These are phyloP conservation scores for Gorgonomyces haynaldii DNA, from an alignment of 192 early-diverging fungal genomes.

Conservation along the genomic window DNA sequence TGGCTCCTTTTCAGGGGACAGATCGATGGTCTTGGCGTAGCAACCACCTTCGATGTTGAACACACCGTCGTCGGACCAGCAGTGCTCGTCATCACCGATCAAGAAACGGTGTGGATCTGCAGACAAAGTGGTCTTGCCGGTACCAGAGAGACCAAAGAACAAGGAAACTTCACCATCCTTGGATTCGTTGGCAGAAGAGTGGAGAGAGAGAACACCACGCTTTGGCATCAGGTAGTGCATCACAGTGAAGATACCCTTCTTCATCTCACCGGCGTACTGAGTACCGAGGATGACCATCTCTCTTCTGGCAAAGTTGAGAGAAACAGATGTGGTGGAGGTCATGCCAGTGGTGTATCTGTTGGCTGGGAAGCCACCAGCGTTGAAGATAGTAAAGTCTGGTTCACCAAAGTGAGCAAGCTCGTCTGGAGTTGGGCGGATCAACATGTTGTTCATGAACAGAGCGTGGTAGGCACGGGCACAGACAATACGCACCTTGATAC, in stretches of 20 bases:
- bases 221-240: slow-evolving; percentile 99
- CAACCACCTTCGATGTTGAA: slow-evolving; percentile 99
- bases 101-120: slow-evolving; percentile 85
- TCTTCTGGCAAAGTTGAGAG: slow-evolving; percentile 80
- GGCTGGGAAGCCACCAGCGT: slow-evolving; percentile 86
- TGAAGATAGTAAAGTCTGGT: slow-evolving; percentile 97
- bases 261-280: slow-evolving; percentile 99
- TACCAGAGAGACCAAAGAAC: slow-evolving; percentile 97
- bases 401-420: slow-evolving; percentile 87
- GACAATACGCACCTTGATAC: slow-evolving; percentile 93
- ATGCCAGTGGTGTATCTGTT: slow-evolving; percentile 90
- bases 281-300: slow-evolving; percentile 99
- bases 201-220: slow-evolving; percentile 73
- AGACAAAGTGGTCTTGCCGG: slow-evolving; percentile 95
- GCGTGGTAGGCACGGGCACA: slow-evolving; percentile 90
- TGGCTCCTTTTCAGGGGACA: slow-evolving; percentile 94
- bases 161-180: slow-evolving; percentile 80
- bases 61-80: slow-evolving; percentile 92
- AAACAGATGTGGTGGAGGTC: slow-evolving; percentile 86
- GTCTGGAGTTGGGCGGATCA: slow-evolving; percentile 84
- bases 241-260: slow-evolving; percentile 94
- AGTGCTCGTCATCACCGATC: slow-evolving; percentile 99
- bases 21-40: slow-evolving; percentile 95
- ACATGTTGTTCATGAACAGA: slow-evolving; percentile 98
- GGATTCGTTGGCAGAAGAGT: slow-evolving; percentile 93